These are phyloP conservation scores for Ambrosia trifida DNA, from an alignment of 129 eudicot species.

Conservation along the genomic window DNA sequence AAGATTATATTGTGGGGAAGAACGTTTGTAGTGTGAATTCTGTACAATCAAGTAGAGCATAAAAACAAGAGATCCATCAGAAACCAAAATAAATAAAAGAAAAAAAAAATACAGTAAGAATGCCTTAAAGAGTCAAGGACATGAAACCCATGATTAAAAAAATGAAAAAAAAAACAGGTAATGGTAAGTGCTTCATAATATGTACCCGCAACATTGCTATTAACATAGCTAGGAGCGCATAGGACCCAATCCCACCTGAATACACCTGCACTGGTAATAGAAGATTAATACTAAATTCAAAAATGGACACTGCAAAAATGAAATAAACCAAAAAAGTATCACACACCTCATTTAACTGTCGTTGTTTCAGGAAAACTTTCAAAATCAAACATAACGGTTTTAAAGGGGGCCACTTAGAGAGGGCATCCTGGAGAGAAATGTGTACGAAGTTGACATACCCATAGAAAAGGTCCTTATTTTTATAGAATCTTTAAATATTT, in stretches of 20 bases:
- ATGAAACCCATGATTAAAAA: not conserved
- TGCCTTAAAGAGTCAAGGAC: not conserved
- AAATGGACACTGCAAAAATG: not conserved
- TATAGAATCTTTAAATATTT: not conserved
- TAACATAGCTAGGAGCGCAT: constrained; percentile 89
- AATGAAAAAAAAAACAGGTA: constrained; percentile 6
- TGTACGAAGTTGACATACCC: not conserved
- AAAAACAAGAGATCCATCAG: not conserved
- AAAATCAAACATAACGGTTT: constrained; percentile 85
- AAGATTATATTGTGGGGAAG: constrained; percentile 71
- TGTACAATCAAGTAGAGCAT: constrained; percentile 30
- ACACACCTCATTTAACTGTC: constrained; percentile 82
- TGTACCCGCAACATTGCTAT: constrained; percentile 93
- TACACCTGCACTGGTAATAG: constrained; percentile 54
- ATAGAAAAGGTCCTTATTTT: not conserved
- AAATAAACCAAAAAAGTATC: constrained; percentile 1
- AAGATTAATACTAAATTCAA: not conserved
- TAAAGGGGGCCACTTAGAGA: constrained; percentile 76
- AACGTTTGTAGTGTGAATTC: constrained; percentile 46
- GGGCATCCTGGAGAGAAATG: constrained; percentile 52
- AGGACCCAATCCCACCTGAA: constrained; percentile 96
- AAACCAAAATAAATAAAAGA: not conserved
- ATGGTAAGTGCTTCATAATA: constrained; percentile 30
- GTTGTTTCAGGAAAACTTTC: constrained; percentile 89
- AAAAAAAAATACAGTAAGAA: not conserved